Base-by-base conservation (phyloP, 2,329 filamentous ascomycete genomes). In the Hypoxylon sp. region DNA sequence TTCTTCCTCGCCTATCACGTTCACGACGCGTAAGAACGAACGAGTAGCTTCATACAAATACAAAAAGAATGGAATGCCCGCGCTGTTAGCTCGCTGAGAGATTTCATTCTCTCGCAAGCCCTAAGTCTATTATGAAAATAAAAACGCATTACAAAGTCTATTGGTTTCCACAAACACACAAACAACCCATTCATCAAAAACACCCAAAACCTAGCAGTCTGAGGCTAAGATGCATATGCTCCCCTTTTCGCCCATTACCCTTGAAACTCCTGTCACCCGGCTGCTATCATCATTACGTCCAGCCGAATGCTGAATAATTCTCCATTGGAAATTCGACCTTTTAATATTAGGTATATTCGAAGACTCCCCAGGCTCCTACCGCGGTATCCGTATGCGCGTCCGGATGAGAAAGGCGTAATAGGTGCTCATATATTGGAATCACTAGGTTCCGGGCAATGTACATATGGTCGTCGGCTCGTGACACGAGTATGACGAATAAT, bases 281-380 rank as follows among this genome's bases (percentile, higher is more conserved):
- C 19, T 24, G 29, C 14, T 11, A 29, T 51, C 46, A 33, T 59
- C 22, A 10, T 51, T 13, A 42, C 33, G 22, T 46, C 24, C 57
- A 60, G 37, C 8, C 29, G 58, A 61, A 44, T 33, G 17, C 26
- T 46, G 10, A 26, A 46, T 53, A 24, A 46, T 61, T 8, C 9
- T 53, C 24, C 47, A 52, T 19, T 11, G 17, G 17, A 22, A 8
- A 3, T 17, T n/a, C 17, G 17, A 6, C 39, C 10, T 44, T 39
- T 39, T 13, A 37, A 42, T 44, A 22, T 1, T 22, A 22, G 19
- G 19, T 22, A 19, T 17, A 19, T 17, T 42, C 37, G 8, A 17
- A 19, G 3, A 11, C 39, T n/a, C 17, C 5, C 39, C 39, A 44
- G 22, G 17, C 8, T 8, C 39, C 9, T 19, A 22, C 17, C 17